Base-by-base conservation (phyloP, 1,284 basidiomycete genomes). In the Naganishia cerealis region DNA sequence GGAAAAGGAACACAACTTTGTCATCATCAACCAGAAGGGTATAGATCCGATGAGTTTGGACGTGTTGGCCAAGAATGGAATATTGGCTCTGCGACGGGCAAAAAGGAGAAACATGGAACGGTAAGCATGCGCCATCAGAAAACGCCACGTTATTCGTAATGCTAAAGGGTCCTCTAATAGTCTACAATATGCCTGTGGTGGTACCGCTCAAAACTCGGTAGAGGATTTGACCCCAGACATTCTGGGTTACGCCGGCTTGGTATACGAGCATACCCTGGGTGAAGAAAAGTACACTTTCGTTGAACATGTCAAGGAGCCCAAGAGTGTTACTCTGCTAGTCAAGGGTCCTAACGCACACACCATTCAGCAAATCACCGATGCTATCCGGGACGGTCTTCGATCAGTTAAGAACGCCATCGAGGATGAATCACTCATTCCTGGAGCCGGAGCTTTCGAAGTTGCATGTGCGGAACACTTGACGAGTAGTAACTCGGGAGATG, bases 251-350 rank as follows among this genome's bases (percentile, higher is more conserved):
- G 96, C 96, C 48, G 96, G 96, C 6, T 87, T 99, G 66, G 94
- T 99, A 36, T 99, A 99, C 82, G 96, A 99, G 82, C 94, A 99
- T 81, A 98, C 95, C 10, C 86, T 99, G 33, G 95, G 96, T 73
- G 96, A 99, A 82, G 96, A 99, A 79, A 99, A 99, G 80, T 99
- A 87, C 82, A 99, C 96, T 0, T 99, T 99, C 79, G 86, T 99
- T 57, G 96, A 99, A 81, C 92, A 99, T 72, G 94, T 96, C 79
- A 92, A 90, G 81, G 88, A 90, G 70, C 95, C 96, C n/a, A 94
- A 93, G 85, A 91, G 88, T 70, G 96, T 98, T 46, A 99, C 96
- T 8, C 85, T 99, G 67, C 85, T 99, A 71, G 92, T 99, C 84
- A 97, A 97, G 82, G 94, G 93, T 83, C 96, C 95, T 68, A 99